Conservation (phyloP, 345 rosid genomes). For the Citrus sp. region DNA sequence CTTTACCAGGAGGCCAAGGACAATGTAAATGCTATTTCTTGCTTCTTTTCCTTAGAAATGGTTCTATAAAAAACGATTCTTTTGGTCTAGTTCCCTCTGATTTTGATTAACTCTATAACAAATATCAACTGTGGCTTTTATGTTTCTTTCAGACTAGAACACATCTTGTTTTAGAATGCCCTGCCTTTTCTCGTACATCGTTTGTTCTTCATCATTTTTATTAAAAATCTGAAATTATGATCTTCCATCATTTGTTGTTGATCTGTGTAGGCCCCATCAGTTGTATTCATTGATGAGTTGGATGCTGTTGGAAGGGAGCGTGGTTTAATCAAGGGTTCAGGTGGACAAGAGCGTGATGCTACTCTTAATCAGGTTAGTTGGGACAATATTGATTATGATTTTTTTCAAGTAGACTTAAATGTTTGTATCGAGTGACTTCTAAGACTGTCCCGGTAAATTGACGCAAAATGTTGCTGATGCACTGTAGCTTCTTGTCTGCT, state of each 20-base stretch:
- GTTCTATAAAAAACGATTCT: not conserved
- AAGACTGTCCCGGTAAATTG: not conserved
- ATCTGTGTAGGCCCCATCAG: conserved; percentile 74
- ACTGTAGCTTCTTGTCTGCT: conserved; percentile 79
- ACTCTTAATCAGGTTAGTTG: conserved; percentile 88
- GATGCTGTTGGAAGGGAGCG: conserved; percentile 99
- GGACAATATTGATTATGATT: not conserved
- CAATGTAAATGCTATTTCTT: conserved; percentile 40
- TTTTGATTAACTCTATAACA: not conserved
- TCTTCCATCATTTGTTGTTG: conserved; percentile 1
- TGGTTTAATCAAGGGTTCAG: conserved; percentile 93
- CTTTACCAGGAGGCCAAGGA: conserved; percentile 92
- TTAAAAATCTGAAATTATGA: not conserved
- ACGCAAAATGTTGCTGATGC: conserved; percentile 3
- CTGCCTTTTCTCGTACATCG: not conserved
- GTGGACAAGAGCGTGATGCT: conserved; percentile 98
- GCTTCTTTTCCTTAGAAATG: conserved; percentile 2
- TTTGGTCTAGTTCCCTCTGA: not conserved
- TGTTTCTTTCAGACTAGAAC: not conserved
- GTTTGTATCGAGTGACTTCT: not conserved
- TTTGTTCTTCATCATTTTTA: not conserved
- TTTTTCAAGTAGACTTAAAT: not conserved
- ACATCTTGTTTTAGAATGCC: not conserved
- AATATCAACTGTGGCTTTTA: not conserved
- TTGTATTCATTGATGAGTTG: conserved; percentile 87